Evolutionary conservation across 306 rosid genomes (phyloP), one percentile per base, ranked within the genome.

Genomic region (Lathyrus aphaca): DNA sequence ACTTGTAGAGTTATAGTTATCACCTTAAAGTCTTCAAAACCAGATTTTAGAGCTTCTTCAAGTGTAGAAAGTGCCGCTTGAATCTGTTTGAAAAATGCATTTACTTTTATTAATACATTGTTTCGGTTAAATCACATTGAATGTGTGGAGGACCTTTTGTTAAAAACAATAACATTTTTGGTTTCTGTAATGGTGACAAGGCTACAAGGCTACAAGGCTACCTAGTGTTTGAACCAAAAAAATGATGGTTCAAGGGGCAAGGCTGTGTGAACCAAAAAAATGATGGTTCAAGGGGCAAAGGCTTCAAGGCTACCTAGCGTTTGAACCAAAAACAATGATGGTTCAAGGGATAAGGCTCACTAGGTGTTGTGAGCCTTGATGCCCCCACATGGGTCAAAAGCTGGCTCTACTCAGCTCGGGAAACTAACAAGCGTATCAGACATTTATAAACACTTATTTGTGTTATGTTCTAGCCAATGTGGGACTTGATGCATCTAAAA

Each of bases 1-100:
- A 17, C 51, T 25, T 69, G 16, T 8, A 5, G 50, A 6, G 54
- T 6, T 42, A 37, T 62, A 19, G 50, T 51, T n/a, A 74, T 77
- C 75, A 94, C 99, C 99, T 91, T 91, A 45, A 87, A 94, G 85
- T 94, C 99, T 83, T 94, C 99, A 70, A 85, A 94, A 75, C 97
- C 99, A 65, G 87, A 68, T 53, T 78, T 64, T 81, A 94, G 37
- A 64, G 99, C 96, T 65, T 94, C 97, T 84, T 91, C 91, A 2
- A 94, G 97, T n/a, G 97, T 87, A 21, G 99, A 94, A 61, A 94
- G 86, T 39, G 91, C 90, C 62, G 99, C 99, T 87, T 94, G 83
- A 59, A 82, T 65, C 99, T 91, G 79, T 83, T 60, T 2, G 69
- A 74, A 25, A 79, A 38, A 40, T 37, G 44, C 4, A 48, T 25